Evolutionary conservation across 768 basidiomycete genomes (phyloP), one percentile per base, ranked within the genome.

Genomic region (Butyriboletus loyo): DNA sequence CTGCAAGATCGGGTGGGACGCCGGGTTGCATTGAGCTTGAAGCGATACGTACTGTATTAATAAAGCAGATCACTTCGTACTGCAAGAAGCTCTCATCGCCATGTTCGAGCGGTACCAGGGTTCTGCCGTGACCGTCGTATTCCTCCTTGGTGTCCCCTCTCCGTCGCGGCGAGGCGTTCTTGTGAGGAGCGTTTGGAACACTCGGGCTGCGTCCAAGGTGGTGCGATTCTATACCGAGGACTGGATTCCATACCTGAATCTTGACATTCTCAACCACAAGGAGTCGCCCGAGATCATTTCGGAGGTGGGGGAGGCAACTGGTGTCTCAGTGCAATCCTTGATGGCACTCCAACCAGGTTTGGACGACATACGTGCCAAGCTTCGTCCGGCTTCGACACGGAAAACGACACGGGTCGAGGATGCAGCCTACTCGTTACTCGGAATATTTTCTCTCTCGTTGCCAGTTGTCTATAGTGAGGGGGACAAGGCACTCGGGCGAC

Each of bases 21-120:
- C 46, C 0, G 32, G 54, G 9, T 34, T 55, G 0, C 17, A 37
- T 34, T 55, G 54, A 50, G 55, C 55, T 1, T 56, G 46, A 51
- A 53, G 51, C 7, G 55, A 56, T 14, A 53, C 50, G 0, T 56
- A 51, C 14, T 56, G 51, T 28, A 56, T 56, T 6, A 38, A 56
- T 25, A 56, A 53, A 24, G 17, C 8, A 1, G 37, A 52, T 11
- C 38, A 22, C 24, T 11, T 21, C 3, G 25, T 53, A 2, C 51
- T 53, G 0, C 55, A 56, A 11, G 46, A 53, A 24, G 46, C 54
- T 11, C 8, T 58, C 1, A 19, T 45, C 3, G 19, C 36, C 22
- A 49, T 58, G 57, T 58, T 58, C 34, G 39, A 38, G 32, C 56
- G 54, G 57, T 55, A 55, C 21, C 25, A 27, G 17, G 30, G 50